Evolutionary conservation across 2,329 filamentous ascomycete species (phyloP).

Genomic region (Talaromyces sp.): DNA sequence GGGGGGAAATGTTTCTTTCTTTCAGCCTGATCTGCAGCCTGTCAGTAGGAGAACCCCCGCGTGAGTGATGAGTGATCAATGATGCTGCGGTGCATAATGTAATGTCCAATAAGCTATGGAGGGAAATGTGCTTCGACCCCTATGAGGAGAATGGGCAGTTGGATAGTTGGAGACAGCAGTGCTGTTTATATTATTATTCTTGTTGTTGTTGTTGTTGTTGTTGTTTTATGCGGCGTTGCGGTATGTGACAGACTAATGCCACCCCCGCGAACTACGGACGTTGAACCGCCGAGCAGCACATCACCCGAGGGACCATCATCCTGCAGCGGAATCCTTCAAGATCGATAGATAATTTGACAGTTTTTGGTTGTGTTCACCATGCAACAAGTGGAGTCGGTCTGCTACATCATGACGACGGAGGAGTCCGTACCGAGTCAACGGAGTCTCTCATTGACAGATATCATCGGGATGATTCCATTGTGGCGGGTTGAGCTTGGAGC

Average conservation of each 20-base stretch:
- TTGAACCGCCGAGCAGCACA: background rate
- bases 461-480: background rate
- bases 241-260: background rate
- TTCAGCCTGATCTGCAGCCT: background rate
- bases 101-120: background rate
- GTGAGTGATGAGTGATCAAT: background rate
- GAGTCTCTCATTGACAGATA: background rate
- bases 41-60: background rate
- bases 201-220: too few relatives aligned
- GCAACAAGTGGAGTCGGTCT: background rate
- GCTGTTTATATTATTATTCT: too few relatives aligned
- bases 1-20: background rate
- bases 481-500: background rate
- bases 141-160: too few relatives aligned
- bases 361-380: background rate
- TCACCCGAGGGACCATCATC: background rate
- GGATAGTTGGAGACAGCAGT: too few relatives aligned
- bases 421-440: too few relatives aligned
- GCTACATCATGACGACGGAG: background rate
- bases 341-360: background rate
- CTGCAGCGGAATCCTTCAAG: background rate
- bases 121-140: too few relatives aligned
- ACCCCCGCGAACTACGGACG: background rate
- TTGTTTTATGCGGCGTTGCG: too few relatives aligned
- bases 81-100: background rate